Percentiles rank a stretch among this genome's conserved stretches.
These are phyloP conservation scores for Schizosaccharomyces octosporus DNA, from an alignment of 805 yeast genomes.

Conservation along the genomic window DNA sequence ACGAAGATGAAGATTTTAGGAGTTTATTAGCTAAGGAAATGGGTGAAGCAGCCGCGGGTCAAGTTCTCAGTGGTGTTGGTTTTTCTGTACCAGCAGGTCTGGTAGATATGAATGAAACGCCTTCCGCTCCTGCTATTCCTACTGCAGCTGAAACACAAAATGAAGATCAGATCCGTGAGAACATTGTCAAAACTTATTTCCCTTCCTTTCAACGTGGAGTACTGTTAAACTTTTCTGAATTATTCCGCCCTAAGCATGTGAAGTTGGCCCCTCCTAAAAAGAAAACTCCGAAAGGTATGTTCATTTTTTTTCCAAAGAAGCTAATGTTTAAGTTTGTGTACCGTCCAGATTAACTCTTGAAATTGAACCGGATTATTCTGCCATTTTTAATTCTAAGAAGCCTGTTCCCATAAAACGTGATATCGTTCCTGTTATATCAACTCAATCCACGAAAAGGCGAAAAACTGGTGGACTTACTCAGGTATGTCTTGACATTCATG, in stretches of 20 bases:
- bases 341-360: slow-evolving; percentile 41
- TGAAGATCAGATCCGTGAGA: slow-evolving; percentile 8
- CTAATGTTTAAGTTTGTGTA: slow-evolving; percentile 1
- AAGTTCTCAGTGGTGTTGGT: slow-evolving; percentile 11
- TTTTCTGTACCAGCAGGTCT: slow-evolving; percentile 4
- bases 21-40: slow-evolving; percentile 13
- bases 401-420: not conserved
- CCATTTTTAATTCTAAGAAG: slow-evolving; percentile 4
- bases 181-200: slow-evolving; percentile 19
- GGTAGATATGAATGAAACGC: slow-evolving; percentile 1
- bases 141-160: slow-evolving; percentile 8
- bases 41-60: slow-evolving; percentile 12
- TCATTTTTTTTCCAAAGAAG: not conserved
- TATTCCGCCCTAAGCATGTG: slow-evolving; percentile 40
- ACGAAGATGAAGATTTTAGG: slow-evolving; percentile 10
- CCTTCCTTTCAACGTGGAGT: slow-evolving; percentile 36
- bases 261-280: slow-evolving; percentile 13
- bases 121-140: slow-evolving; percentile 2
- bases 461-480: not conserved
- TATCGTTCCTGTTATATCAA: not conserved
- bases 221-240: slow-evolving; percentile 36
- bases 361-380: slow-evolving; percentile 29
- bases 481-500: not conserved
- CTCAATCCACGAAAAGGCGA: not conserved
- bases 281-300: not conserved